Evolutionary conservation across 2,329 filamentous ascomycete genomes (phyloP).

Genomic region (Fusarium sambucinum): DNA sequence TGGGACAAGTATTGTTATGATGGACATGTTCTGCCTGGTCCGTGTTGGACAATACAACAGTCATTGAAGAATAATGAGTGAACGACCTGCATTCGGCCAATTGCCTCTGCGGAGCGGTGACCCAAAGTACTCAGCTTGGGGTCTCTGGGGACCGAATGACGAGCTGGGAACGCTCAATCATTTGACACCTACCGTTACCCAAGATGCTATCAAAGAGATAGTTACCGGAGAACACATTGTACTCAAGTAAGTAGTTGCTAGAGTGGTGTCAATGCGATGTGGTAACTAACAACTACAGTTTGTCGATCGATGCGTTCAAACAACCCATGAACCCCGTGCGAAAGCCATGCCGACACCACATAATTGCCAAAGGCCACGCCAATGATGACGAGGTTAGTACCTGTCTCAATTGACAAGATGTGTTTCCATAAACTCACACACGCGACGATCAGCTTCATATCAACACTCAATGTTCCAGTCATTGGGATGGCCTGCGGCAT

Average conservation of each 20-base stretch:
- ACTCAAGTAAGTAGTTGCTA: background rate
- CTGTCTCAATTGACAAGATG: too few species aligned
- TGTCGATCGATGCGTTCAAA: background rate
- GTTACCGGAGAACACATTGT: background rate
- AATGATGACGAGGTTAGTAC: background rate
- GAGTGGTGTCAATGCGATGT: too few species aligned
- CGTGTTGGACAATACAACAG: too few species aligned
- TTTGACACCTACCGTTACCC: background rate
- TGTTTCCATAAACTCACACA: background rate
- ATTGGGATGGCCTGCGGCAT: conserved; percentile 1
- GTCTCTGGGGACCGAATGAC: background rate
- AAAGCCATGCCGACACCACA: background rate
- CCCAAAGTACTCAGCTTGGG: conserved; percentile 1
- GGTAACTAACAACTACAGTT: background rate
- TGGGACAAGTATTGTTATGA: too few species aligned
- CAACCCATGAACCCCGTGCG: conserved; percentile 1
- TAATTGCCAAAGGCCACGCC: conserved; percentile 1
- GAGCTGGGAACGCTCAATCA: background rate
- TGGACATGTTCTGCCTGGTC: too few species aligned
- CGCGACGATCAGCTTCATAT: background rate
- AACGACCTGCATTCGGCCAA: background rate
- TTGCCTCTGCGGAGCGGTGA: background rate
- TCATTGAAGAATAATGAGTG: background rate
- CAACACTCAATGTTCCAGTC: background rate
- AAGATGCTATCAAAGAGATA: background rate